Evolutionary conservation across 148 eudicot species (phyloP).

Genomic region (Rhododendron griersonianum): DNA sequence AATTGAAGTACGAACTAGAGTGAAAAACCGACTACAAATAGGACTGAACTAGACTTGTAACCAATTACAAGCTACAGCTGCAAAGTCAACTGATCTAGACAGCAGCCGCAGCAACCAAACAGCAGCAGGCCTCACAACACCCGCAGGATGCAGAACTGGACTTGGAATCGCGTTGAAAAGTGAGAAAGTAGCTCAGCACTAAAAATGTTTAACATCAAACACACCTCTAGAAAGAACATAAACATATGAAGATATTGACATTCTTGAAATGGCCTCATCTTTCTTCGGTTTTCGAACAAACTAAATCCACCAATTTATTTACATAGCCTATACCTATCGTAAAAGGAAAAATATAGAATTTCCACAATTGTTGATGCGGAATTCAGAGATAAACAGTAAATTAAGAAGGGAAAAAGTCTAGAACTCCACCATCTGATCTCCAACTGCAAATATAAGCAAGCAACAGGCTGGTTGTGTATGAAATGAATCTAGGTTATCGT

Average conservation of each 20-base stretch:
- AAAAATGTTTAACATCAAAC: not conserved
- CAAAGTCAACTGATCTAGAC: too few relatives aligned
- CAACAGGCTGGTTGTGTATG: not conserved
- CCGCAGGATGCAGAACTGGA: too few relatives aligned
- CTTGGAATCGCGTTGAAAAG: constrained; percentile 12
- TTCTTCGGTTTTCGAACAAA: not conserved
- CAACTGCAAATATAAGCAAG: not conserved
- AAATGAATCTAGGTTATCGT: too few relatives aligned
- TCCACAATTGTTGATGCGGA: not conserved
- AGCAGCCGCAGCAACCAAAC: too few relatives aligned
- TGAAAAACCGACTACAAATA: too few relatives aligned
- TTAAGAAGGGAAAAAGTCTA: not conserved
- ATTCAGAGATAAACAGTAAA: not conserved
- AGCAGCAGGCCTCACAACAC: too few relatives aligned
- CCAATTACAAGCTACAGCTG: too few relatives aligned
- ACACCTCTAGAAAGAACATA: not conserved
- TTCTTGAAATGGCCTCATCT: not conserved
- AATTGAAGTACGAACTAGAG: too few relatives aligned
- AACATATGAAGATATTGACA: constrained; percentile 3
- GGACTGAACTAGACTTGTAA: too few relatives aligned
- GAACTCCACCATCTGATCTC: not conserved
- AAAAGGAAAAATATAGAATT: too few relatives aligned
- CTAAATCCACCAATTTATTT: not conserved
- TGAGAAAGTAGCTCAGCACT: too few relatives aligned
- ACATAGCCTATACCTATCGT: not conserved